phyloP scores from a whole-genome alignment of 768 basidiomycete species.

The Leccinum uliginosum region DNA sequence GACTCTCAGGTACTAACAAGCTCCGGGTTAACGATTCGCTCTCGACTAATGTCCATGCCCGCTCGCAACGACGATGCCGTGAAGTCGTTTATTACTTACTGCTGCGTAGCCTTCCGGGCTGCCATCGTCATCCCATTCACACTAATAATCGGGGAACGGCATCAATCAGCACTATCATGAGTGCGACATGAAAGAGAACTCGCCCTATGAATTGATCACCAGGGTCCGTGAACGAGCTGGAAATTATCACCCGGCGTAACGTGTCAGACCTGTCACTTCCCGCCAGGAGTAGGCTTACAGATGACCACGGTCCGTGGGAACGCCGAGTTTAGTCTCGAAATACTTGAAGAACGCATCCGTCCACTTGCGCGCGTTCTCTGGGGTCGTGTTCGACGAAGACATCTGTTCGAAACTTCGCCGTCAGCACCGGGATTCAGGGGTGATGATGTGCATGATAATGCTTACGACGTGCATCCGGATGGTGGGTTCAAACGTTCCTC shows the following conservation, averaged over 20 bases:
- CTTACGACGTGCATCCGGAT: constrained; percentile 37
- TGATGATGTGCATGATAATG: not conserved
- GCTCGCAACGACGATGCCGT: not conserved
- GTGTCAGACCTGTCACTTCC: not conserved
- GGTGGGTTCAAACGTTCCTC: constrained; percentile 58
- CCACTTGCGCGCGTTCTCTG: constrained; percentile 44
- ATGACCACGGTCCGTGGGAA: constrained; percentile 51
- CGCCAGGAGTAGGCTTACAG: constrained; percentile 36
- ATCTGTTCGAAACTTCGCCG: constrained; percentile 31
- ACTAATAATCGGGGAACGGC: not conserved
- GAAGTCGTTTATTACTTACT: not conserved
- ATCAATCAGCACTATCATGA: not conserved
- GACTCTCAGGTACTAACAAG: not conserved
- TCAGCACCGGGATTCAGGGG: not conserved
- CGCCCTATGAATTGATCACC: constrained; percentile 4
- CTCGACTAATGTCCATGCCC: not conserved
- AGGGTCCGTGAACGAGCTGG: constrained; percentile 3
- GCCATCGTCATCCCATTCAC: constrained; percentile 1
- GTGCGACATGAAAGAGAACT: not conserved
- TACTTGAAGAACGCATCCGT: constrained; percentile 51
- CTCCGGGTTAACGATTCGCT: not conserved
- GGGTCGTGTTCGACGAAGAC: constrained; percentile 52
- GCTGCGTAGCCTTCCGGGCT: not conserved
- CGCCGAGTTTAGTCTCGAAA: constrained; percentile 47
- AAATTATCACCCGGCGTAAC: not conserved